Percentiles rank a stretch among this genome's conserved stretches.
These are phyloP conservation scores for Echium plantagineum DNA, from an alignment of 257 asterid genomes.

Conservation along the genomic window DNA sequence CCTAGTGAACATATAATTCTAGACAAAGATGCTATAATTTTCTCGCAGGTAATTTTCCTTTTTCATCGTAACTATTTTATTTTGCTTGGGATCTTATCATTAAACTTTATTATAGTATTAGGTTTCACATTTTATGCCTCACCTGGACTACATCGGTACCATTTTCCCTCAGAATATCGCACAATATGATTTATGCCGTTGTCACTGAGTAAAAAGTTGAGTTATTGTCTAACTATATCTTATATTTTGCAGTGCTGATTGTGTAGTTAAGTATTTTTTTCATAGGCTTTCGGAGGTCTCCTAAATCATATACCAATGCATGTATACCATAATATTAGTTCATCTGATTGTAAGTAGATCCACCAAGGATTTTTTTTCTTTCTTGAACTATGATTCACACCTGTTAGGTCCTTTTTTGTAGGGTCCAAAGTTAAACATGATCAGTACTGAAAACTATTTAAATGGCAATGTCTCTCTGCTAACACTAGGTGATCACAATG, in stretches of 20 bases:
- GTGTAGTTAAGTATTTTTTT: too few species aligned
- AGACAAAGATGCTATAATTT: slow-evolving; percentile 28
- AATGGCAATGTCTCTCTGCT: slow-evolving; percentile 18
- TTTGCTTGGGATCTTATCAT: not conserved
- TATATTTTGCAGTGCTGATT: not conserved
- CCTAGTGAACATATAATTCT: slow-evolving; percentile 35
- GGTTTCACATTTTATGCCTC: not conserved
- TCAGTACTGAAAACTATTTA: slow-evolving; percentile 18
- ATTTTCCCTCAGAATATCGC: not conserved
- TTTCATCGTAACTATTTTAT: not conserved
- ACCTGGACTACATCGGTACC: not conserved
- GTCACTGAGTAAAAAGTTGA: not conserved
- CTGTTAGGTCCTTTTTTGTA: slow-evolving; percentile 16
- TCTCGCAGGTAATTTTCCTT: slow-evolving; percentile 40
- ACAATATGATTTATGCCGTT: too few species aligned
- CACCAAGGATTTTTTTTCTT: not conserved
- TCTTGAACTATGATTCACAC: not conserved
- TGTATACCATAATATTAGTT: not conserved
- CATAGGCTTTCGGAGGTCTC: not conserved
- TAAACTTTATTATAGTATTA: not conserved
- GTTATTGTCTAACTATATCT: not conserved
- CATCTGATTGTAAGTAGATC: not conserved
- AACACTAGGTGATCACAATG: slow-evolving; percentile 38
- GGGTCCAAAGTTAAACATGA: slow-evolving; percentile 37
- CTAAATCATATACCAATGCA: not conserved